Base-by-base conservation (phyloP, 768 basidiomycete genomes). In the Kwoniella mangroviensis region DNA sequence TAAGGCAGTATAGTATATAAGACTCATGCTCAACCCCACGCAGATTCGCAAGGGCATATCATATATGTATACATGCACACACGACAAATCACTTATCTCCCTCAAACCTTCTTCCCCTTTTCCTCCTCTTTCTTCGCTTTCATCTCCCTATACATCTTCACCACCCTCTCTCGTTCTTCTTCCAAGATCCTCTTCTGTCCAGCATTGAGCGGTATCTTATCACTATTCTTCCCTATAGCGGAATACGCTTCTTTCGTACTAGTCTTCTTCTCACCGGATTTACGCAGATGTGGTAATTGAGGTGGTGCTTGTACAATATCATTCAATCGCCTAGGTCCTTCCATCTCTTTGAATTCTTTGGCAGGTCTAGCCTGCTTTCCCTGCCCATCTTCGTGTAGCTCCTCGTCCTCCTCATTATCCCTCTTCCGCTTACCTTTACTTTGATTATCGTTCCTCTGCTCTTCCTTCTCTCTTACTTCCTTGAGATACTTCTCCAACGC, bases 291-390 rank as follows among this genome's bases (percentile, higher is more conserved):
- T 1, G 81, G 81, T 9, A 83, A 63, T 19, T 62, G 52, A 10
- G 82, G 82, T 56, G 82, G 82, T 41, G 79, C 80, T 69, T 77
- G 74, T 26, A 74, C 81, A 43, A 81, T 73, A 71, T 83, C 81
- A 63, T 79, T 79, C 4, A 83, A 55, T 49, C 76, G 41, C 58
- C 72, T 67, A 2, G 77, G 71, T 40, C 24, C 61, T 40, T 72
- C 71, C 12, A 69, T 63, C 11, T 73, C 55, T 15, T 70, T 73
- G 55, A 81, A 81, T 53, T 65, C 69, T 54, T 73, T 77, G 15
- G 40, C 68, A 54, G 56, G 68, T n/a, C 66, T 57, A 26, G 22
- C 28, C 28, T 57, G 13, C 52, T 26, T 52, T 51, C 24, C 43
- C 15, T 45, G 64, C 13, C 56, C 53, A 4, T 67, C 61, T 13